Evolutionary conservation across 1,284 basidiomycete species (phyloP).

Genomic region (Boletus holoroseus): DNA sequence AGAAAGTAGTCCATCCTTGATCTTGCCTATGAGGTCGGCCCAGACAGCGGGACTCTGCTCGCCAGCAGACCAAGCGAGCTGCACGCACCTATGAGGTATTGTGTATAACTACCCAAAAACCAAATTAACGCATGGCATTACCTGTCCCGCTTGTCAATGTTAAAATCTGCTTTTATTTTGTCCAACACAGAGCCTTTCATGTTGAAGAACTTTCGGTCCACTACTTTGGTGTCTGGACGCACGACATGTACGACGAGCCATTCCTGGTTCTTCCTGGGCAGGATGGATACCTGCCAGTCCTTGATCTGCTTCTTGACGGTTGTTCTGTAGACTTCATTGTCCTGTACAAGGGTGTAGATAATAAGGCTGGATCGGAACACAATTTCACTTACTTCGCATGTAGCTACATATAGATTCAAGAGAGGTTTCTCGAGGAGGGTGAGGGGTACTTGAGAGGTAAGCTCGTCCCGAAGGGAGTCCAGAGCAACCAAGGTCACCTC

Average conservation of each 20-base stretch:
- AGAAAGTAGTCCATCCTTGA: conserved; percentile 82
- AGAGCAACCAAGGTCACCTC: conserved; percentile 68
- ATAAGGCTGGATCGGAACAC: not conserved
- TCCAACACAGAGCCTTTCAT: conserved; percentile 83
- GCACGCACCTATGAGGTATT: conserved; percentile 59
- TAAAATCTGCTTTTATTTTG: conserved; percentile 92
- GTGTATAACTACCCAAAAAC: conserved; percentile 19
- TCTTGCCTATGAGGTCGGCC: conserved; percentile 83
- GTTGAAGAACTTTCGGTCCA: conserved; percentile 67
- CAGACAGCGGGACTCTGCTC: conserved; percentile 77
- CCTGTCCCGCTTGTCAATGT: conserved; percentile 84
- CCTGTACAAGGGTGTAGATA: conserved; percentile 43
- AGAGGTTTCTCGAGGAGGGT: conserved; percentile 82
- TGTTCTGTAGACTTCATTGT: conserved; percentile 78
- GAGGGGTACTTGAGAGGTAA: conserved; percentile 69
- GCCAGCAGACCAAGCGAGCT: conserved; percentile 65
- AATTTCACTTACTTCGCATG: conserved; percentile 68
- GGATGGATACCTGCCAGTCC: conserved; percentile 77
- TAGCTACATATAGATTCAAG: conserved; percentile 79
- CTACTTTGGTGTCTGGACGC: conserved; percentile 56
- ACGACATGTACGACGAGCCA: conserved; percentile 87
- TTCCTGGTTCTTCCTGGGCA: conserved; percentile 75
- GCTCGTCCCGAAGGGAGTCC: conserved; percentile 66
- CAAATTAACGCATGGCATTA: conserved; percentile 33
- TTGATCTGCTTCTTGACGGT: conserved; percentile 80